phyloP scores from a whole-genome alignment of 257 asterid genomes.

The Salvia miltiorrhiza region DNA sequence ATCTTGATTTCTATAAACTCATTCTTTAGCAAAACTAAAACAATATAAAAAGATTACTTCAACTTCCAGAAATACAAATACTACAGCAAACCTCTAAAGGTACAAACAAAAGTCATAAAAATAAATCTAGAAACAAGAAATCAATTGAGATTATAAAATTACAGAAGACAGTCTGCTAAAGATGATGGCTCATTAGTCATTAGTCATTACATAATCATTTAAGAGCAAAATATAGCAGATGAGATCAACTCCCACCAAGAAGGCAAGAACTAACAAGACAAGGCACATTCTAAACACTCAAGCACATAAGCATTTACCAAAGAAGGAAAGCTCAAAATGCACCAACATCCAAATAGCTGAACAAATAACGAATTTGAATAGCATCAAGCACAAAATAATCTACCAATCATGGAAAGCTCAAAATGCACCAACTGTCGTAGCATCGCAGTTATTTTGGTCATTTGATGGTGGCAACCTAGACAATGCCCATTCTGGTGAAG shows the following conservation, averaged over 20 bases:
- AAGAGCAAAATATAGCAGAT: background rate
- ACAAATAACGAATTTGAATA: background rate
- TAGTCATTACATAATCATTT: background rate
- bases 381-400: background rate
- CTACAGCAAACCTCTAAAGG: too few species aligned
- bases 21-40: too few species aligned
- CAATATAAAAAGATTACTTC: too few species aligned
- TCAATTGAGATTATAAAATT: background rate
- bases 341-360: background rate
- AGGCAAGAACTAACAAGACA: constrained; percentile 2
- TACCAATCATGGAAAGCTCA: background rate
- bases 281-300: background rate
- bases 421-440: background rate
- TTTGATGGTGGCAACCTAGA: constrained; percentile 49
- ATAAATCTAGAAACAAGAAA: background rate
- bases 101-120: too few species aligned
- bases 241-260: constrained; percentile 10
- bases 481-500: constrained; percentile 53
- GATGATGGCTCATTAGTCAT: too few species aligned
- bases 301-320: background rate
- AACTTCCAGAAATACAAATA: too few species aligned
- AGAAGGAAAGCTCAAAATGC: background rate
- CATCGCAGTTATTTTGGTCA: background rate
- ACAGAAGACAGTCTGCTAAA: background rate
- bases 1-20: too few species aligned